These are phyloP conservation scores for Puya raimondii DNA, from an alignment of 176 grass and related monocot species.

Conservation along the genomic window DNA sequence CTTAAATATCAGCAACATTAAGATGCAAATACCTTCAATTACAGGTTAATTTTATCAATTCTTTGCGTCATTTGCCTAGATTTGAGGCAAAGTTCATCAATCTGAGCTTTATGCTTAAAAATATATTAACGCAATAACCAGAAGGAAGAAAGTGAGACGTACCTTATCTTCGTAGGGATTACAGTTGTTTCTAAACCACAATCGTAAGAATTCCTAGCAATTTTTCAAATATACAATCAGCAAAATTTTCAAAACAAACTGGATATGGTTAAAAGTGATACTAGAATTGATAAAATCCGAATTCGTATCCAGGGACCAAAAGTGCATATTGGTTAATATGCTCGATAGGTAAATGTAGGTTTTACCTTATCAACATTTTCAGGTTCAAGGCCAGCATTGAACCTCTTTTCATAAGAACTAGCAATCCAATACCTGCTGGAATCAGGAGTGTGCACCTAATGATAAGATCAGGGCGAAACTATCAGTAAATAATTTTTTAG, in stretches of 20 bases:
- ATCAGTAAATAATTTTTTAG: neutral
- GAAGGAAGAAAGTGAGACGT: constrained; percentile 9
- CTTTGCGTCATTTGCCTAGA: neutral
- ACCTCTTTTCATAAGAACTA: constrained; percentile 72
- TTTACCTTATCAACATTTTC: constrained; percentile 98
- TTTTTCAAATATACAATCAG: constrained; percentile 15
- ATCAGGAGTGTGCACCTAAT: constrained; percentile 92
- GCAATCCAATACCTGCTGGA: constrained; percentile 97
- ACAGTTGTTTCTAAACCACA: constrained; percentile 98
- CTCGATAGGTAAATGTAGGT: neutral
- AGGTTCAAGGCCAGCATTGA: constrained; percentile 70
- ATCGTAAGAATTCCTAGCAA: constrained; percentile 73
- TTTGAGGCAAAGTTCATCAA: neutral
- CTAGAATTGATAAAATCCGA: neutral
- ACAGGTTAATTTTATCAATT: neutral
- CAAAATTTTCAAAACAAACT: neutral
- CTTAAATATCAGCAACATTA: neutral
- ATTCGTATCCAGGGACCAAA: too few species aligned
- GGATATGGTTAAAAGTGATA: neutral
- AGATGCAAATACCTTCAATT: neutral
- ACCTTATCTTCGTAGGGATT: constrained; percentile 92
- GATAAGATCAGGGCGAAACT: constrained; percentile 4
- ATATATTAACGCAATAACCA: neutral
- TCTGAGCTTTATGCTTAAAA: neutral
- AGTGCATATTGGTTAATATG: neutral